These are phyloP conservation scores for Kodamaea kakaduensis DNA, from an alignment of 805 yeast genomes.

Conservation along the genomic window DNA sequence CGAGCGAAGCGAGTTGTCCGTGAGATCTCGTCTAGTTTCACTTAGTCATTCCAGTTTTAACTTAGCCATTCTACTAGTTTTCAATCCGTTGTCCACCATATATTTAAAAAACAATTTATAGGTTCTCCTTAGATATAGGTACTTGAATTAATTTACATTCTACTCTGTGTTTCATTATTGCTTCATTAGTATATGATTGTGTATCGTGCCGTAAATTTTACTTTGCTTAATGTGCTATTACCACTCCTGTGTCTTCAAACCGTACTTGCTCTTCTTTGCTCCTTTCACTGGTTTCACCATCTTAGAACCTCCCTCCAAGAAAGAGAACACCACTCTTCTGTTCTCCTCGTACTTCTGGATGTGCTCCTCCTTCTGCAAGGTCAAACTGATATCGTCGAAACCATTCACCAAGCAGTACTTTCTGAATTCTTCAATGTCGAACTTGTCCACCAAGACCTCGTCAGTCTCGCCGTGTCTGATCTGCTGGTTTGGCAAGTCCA, in stretches of 20 bases:
- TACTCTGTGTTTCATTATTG: too few relatives aligned
- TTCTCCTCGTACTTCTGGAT: conserved; percentile 69
- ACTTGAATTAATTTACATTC: too few relatives aligned
- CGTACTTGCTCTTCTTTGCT: conserved; percentile 62
- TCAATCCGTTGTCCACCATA: too few relatives aligned
- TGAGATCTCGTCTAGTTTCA: too few relatives aligned
- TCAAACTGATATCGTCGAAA: conserved; percentile 93
- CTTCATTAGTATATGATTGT: background rate
- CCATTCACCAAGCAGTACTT: conserved; percentile 94
- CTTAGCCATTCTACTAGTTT: too few relatives aligned
- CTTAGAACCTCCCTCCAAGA: conserved; percentile 86
- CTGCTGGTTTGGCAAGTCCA: conserved; percentile 85
- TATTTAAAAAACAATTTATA: too few relatives aligned
- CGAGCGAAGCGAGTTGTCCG: too few relatives aligned
- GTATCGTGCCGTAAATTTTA: background rate
- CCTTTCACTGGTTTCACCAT: conserved; percentile 64
- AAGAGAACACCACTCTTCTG: conserved; percentile 79
- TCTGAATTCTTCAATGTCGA: conserved; percentile 88
- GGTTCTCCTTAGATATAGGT: too few relatives aligned
- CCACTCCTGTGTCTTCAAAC: conserved; percentile 75
- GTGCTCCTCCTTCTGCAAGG: conserved; percentile 80
- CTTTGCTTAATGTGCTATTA: conserved; percentile 23
- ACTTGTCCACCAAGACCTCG: conserved; percentile 68
- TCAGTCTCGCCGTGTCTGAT: conserved; percentile 62
- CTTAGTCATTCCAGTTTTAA: too few relatives aligned